Evolutionary conservation across 1,284 basidiomycete species (phyloP).

Genomic region (Trichosporon sp.): DNA sequence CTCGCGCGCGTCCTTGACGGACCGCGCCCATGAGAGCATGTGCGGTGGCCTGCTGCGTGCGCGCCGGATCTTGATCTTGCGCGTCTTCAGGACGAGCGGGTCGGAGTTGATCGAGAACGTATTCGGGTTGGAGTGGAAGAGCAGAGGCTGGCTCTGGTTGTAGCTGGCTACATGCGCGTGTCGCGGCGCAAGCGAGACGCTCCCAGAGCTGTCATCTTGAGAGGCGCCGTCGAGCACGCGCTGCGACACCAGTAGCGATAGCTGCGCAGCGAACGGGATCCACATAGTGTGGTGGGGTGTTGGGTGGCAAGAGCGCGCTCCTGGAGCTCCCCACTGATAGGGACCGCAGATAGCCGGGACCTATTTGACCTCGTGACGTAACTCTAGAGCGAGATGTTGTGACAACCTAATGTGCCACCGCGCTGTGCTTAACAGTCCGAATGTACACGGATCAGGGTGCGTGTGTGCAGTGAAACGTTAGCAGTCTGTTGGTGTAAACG

Average conservation of each 20-base stretch:
- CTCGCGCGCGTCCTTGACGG: slow-evolving; percentile 31
- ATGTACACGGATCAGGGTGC: neutral
- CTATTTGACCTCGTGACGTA: slow-evolving; percentile 16
- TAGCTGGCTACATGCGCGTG: slow-evolving; percentile 19
- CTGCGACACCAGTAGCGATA: slow-evolving; percentile 12
- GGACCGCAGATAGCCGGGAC: slow-evolving; percentile 6
- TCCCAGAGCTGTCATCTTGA: neutral
- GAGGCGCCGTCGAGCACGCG: neutral
- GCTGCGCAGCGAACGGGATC: slow-evolving; percentile 15
- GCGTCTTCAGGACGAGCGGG: slow-evolving; percentile 39
- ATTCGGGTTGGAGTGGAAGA: slow-evolving; percentile 14
- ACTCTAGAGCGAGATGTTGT: neutral
- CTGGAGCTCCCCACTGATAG: neutral
- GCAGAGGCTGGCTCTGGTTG: slow-evolving; percentile 19
- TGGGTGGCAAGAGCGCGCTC: slow-evolving; percentile 12
- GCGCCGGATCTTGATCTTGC: slow-evolving; percentile 43
- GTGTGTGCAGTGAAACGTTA: too few relatives aligned
- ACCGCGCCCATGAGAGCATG: slow-evolving; percentile 47
- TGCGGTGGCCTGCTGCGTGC: slow-evolving; percentile 43
- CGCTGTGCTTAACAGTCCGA: neutral
- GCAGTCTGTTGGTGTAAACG: too few relatives aligned
- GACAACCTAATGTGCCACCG: neutral
- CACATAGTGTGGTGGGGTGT: slow-evolving; percentile 8
- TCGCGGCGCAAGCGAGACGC: slow-evolving; percentile 22
- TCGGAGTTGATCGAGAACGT: neutral